Evolutionary conservation across 116 monocot species (phyloP).

Genomic region (Trichopus zeylanicus): DNA sequence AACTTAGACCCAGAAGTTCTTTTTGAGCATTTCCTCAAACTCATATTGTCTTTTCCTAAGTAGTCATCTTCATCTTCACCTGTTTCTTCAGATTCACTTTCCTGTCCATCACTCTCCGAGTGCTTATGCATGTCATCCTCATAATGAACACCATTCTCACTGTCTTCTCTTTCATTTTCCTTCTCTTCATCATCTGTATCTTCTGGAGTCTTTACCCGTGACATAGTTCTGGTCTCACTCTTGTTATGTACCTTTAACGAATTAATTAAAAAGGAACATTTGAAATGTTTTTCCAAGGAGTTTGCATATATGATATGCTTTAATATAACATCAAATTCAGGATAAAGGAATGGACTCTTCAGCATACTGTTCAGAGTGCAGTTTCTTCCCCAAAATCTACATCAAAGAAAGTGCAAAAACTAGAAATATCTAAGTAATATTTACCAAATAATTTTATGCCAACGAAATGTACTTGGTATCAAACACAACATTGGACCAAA

Average conservation of each 20-base stretch:
- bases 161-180: conserved; percentile 23
- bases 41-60: conserved; percentile 7
- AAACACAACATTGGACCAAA: too few relatives aligned
- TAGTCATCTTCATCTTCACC: conserved; percentile 17
- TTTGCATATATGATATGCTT: too few relatives aligned
- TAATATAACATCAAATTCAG: too few relatives aligned
- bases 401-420: too few relatives aligned
- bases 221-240: conserved; percentile 12
- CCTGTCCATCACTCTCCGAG: conserved; percentile 29
- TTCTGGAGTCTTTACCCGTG: conserved; percentile 11
- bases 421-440: too few relatives aligned
- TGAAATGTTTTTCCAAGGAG: background rate
- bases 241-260: conserved; percentile 6
- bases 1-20: conserved; percentile 11
- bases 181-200: conserved; percentile 40
- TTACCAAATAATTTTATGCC: too few relatives aligned
- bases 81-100: conserved; percentile 31
- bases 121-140: conserved; percentile 27
- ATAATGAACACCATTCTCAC: conserved; percentile 18
- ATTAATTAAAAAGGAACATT: background rate
- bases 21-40: conserved; percentile 17
- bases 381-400: too few relatives aligned
- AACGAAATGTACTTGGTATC: too few relatives aligned
- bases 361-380: too few relatives aligned
- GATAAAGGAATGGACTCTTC: too few relatives aligned